phyloP scores from a whole-genome alignment of 257 asterid genomes.

The Solanum raphanifolium region DNA sequence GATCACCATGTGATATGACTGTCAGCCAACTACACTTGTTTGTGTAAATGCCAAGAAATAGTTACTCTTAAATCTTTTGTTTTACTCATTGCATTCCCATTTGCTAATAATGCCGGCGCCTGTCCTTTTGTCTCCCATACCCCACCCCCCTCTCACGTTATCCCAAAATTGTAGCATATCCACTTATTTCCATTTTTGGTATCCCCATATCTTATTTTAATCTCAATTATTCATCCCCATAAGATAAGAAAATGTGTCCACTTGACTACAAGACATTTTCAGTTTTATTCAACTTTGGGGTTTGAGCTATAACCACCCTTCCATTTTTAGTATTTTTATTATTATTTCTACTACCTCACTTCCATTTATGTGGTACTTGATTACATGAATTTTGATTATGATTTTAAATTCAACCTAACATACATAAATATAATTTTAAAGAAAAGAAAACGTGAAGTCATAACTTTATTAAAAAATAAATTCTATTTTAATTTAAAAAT shows the following conservation, averaged over 20 bases:
- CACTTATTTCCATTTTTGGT: background rate
- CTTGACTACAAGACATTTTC: background rate
- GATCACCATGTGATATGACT: background rate
- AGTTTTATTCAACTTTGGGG: background rate
- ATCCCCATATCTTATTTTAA: background rate
- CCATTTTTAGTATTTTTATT: background rate
- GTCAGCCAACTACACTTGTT: background rate
- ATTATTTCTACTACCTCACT: background rate
- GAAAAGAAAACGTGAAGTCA: too few relatives aligned
- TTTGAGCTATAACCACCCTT: background rate
- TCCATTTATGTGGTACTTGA: background rate
- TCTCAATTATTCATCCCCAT: background rate
- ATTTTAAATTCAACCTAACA: too few relatives aligned
- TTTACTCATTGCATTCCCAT: slow-evolving; percentile 20
- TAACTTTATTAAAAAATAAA: too few relatives aligned
- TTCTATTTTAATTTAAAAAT: too few relatives aligned
- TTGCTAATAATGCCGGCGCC: slow-evolving; percentile 43
- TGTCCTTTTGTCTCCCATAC: slow-evolving; percentile 34
- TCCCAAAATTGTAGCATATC: slow-evolving; percentile 1
- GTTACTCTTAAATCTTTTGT: slow-evolving; percentile 4
- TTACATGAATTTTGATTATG: too few relatives aligned
- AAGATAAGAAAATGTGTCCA: background rate
- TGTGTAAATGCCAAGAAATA: background rate
- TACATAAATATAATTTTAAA: too few relatives aligned
- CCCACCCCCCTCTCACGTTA: background rate